These are phyloP conservation scores for Candida tetrigidarum DNA, from an alignment of 1,139 yeast genomes.

Conservation along the genomic window DNA sequence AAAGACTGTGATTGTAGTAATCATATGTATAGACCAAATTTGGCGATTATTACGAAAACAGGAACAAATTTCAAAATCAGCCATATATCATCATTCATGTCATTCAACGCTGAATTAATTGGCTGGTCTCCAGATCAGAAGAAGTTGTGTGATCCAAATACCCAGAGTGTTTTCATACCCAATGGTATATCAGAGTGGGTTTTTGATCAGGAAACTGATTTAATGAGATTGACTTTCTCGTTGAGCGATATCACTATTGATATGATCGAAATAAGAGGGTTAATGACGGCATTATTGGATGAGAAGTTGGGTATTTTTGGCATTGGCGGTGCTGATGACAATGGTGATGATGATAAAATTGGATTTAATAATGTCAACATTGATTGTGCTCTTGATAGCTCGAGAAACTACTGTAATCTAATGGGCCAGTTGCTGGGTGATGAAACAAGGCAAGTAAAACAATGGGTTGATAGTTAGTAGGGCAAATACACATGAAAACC, in stretches of 20 bases:
- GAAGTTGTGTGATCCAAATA: slow-evolving; percentile 20
- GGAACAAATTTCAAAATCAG: slow-evolving; percentile 25
- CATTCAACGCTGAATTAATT: slow-evolving; percentile 39
- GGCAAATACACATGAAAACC: neutral
- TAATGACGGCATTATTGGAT: slow-evolving; percentile 27
- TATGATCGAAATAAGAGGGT: slow-evolving; percentile 34
- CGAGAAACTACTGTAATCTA: slow-evolving; percentile 30
- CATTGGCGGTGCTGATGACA: slow-evolving; percentile 12
- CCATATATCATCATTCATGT: slow-evolving; percentile 38
- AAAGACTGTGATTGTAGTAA: slow-evolving; percentile 51
- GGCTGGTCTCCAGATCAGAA: slow-evolving; percentile 37
- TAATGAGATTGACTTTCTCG: slow-evolving; percentile 35
- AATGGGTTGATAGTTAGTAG: neutral
- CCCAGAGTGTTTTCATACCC: slow-evolving; percentile 34
- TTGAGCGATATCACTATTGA: slow-evolving; percentile 40
- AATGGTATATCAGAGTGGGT: slow-evolving; percentile 39
- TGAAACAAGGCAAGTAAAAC: neutral
- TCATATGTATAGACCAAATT: slow-evolving; percentile 49
- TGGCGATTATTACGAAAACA: slow-evolving; percentile 39
- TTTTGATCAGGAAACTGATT: slow-evolving; percentile 23
- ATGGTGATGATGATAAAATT: slow-evolving; percentile 14
- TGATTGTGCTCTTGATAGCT: slow-evolving; percentile 34
- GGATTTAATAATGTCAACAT: slow-evolving; percentile 35
- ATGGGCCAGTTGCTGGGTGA: neutral
- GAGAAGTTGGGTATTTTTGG: slow-evolving; percentile 13